Percentiles rank a stretch among this genome's conserved stretches.
These are phyloP conservation scores for Aspergillus nanangensis DNA, from an alignment of 495 filamentous ascomycete species.

Conservation along the genomic window DNA sequence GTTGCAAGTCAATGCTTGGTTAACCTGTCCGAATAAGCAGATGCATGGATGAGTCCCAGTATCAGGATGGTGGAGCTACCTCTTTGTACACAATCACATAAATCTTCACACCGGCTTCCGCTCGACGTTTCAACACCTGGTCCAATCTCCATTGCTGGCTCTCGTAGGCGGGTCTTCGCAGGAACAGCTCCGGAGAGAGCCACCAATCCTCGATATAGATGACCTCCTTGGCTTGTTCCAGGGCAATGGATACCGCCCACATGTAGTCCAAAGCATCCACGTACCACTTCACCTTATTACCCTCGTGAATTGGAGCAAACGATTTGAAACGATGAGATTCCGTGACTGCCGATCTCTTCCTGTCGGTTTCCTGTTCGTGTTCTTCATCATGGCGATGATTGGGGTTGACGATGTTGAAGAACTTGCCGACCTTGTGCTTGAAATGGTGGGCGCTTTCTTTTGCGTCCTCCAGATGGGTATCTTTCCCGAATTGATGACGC, in stretches of 20 bases:
- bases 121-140: constrained; percentile 76
- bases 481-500: constrained; percentile 8
- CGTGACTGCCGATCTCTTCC: constrained; percentile 66
- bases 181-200: constrained; percentile 88
- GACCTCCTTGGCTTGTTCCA: constrained; percentile 82
- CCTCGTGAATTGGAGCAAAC: constrained; percentile 79
- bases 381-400: constrained; percentile 94
- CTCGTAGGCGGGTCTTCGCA: constrained; percentile 73
- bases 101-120: constrained; percentile 91
- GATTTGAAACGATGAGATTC: constrained; percentile 79
- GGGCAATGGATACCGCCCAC: constrained; percentile 82
- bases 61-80: constrained; percentile 20
- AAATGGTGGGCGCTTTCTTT: constrained; percentile 42
- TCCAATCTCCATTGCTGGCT: constrained; percentile 90
- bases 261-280: constrained; percentile 91
- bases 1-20: constrained; percentile 85
- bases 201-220: constrained; percentile 99
- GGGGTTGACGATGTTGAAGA: constrained; percentile 71
- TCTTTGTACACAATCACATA: constrained; percentile 94
- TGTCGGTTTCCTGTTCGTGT: constrained; percentile 80
- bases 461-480: constrained; percentile 33
- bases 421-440: constrained; percentile 64
- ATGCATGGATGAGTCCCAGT: not conserved
- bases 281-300: constrained; percentile 95
- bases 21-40: constrained; percentile 34